Base-by-base conservation (phyloP, 2,329 filamentous ascomycete species). In the Pestalotiopsis sp. region DNA sequence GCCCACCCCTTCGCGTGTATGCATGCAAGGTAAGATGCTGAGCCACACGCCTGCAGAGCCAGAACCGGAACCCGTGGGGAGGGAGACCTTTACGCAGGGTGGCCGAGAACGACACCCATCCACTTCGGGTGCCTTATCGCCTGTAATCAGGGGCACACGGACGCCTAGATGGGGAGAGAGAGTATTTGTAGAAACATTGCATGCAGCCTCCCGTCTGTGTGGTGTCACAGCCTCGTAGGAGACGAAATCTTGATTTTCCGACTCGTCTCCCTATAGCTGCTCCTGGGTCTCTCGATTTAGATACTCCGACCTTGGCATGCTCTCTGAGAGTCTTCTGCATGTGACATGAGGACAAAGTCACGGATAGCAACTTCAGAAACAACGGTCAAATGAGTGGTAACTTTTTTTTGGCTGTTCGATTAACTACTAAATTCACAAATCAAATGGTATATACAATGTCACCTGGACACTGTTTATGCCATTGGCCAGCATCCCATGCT, bases 401-500 rank as follows among this genome's bases (percentile, higher is more conserved):
- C 44, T 56, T 38, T 30, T 59, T 65, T 68, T 56, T 66, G 30
- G 39, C n/a, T n/a, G 39, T 68, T 60, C 57, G 52, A 69, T 69
- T 69, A 69, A 66, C 62, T 69, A 69, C 68, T 69, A 68, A 52
- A 56, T 65, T 56, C 38, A 64, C 48, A 67, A 63, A 67, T 26
- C 20, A 61, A 55, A 68, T 59, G 30, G 5, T 30, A 22, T 64
- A 26, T 38, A 30, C 11, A 62, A 11, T 40, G 38, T 52, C 66
- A 17, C 65, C 68, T 52, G 65, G 65, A 62, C 56, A 62, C 66
- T 58, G 40, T 30, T 10, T 55, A 64, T 22, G 62, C 26, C 68
- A 69, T 63, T 52, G 56, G 57, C 68, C 68, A 66, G 68, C 68
- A 63, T 67, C 65, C 55, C 65, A 69, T 67, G 62, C 68, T 63